These are phyloP conservation scores for Kodamaea alishanica DNA, from an alignment of 1,139 yeast species.

Conservation along the genomic window DNA sequence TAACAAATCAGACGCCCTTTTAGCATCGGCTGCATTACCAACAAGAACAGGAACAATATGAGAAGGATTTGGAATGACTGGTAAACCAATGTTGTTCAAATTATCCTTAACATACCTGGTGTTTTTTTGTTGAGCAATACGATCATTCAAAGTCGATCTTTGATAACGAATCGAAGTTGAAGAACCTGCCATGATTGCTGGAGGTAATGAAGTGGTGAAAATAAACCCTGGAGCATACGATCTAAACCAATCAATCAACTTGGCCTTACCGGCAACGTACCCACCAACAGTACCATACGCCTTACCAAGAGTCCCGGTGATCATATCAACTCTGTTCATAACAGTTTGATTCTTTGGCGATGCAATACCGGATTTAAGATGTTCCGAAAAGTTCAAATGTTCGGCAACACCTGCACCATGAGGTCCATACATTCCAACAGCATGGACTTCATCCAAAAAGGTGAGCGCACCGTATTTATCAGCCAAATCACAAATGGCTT, in stretches of 20 bases:
- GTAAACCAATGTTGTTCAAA: slow-evolving; percentile 71
- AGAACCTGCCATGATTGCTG: slow-evolving; percentile 97
- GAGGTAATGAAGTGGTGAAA: slow-evolving; percentile 94
- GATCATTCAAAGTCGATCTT: slow-evolving; percentile 69
- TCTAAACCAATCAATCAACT: slow-evolving; percentile 89
- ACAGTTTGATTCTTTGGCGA: slow-evolving; percentile 53
- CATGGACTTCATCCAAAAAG: slow-evolving; percentile 96
- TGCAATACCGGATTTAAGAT: slow-evolving; percentile 62
- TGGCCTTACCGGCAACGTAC: slow-evolving; percentile 84
- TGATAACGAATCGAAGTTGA: slow-evolving; percentile 82
- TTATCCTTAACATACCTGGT: slow-evolving; percentile 80
- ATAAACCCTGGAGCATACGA: slow-evolving; percentile 97
- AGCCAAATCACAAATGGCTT: slow-evolving; percentile 89
- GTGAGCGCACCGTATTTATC: slow-evolving; percentile 97
- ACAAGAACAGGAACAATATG: slow-evolving; percentile 94
- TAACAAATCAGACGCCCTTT: slow-evolving; percentile 83
- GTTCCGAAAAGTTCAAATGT: slow-evolving; percentile 83
- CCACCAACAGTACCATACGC: slow-evolving; percentile 98
- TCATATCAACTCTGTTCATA: slow-evolving; percentile 89
- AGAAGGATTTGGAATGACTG: slow-evolving; percentile 95
- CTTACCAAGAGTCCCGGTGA: slow-evolving; percentile 96
- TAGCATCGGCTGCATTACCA: slow-evolving; percentile 92
- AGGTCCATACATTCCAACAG: slow-evolving; percentile 98
- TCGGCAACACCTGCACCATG: slow-evolving; percentile 99
- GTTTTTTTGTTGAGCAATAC: slow-evolving; percentile 81